Evolutionary conservation across 495 filamentous ascomycete genomes (phyloP).

Genomic region (Tuber magnatum): DNA sequence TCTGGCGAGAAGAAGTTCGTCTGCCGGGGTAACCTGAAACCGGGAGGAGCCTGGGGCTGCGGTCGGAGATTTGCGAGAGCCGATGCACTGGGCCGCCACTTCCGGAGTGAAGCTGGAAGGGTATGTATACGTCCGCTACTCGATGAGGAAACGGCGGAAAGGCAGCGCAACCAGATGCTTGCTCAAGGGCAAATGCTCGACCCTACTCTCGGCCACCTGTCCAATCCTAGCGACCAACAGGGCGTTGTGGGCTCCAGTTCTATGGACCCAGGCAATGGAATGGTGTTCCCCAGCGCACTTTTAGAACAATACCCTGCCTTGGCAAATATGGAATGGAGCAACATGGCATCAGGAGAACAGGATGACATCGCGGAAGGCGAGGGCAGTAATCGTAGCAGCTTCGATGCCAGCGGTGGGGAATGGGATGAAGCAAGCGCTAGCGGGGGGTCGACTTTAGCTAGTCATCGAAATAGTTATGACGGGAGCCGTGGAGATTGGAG

Average conservation of each 20-base stretch:
- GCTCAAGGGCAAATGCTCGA: constrained; percentile 53
- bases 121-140: constrained; percentile 93
- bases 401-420: constrained; percentile 73
- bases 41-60: constrained; percentile 82
- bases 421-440: constrained; percentile 39
- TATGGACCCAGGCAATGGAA: constrained; percentile 53
- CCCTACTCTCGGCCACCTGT: constrained; percentile 46
- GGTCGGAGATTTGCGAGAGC: constrained; percentile 88
- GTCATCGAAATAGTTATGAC: constrained; percentile 42
- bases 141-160: constrained; percentile 78
- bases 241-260: constrained; percentile 42
- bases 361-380: constrained; percentile 48
- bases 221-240: constrained; percentile 15
- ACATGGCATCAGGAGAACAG: constrained; percentile 33
- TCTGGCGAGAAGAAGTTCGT: constrained; percentile 96
- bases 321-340: constrained; percentile 72
- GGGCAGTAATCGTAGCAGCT: constrained; percentile 64
- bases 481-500: constrained; percentile 29
- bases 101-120: constrained; percentile 87
- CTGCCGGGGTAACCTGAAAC: constrained; percentile 79
- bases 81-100: constrained; percentile 92
- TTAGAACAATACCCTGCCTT: constrained; percentile 87
- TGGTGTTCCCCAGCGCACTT: constrained; percentile 75
- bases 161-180: constrained; percentile 50
- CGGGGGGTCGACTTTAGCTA: constrained; percentile 33